These are phyloP conservation scores for Oldenlandia corymbosa DNA, from an alignment of 257 asterid genomes.

Conservation along the genomic window DNA sequence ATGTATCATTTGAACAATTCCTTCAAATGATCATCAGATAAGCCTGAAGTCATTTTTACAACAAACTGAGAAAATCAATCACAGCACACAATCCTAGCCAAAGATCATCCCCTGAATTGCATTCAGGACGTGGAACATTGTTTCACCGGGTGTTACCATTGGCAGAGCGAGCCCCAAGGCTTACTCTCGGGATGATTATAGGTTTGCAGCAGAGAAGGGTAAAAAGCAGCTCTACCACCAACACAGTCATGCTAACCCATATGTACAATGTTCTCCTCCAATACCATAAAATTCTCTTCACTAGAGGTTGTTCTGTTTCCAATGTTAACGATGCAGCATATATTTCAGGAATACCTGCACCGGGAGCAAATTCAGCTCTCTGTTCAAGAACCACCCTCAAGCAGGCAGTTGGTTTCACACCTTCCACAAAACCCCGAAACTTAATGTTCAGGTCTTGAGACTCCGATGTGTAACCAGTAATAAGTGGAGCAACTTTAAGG, in stretches of 20 bases:
- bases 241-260: slow-evolving; percentile 73
- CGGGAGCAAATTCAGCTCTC: slow-evolving; percentile 62
- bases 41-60: no score
- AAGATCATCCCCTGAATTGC: background rate
- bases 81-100: no score
- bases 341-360: slow-evolving; percentile 80
- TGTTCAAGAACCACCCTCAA: slow-evolving; percentile 66
- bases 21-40: no score
- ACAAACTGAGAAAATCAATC: no score
- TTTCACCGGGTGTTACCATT: slow-evolving; percentile 24
- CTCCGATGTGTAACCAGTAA: slow-evolving; percentile 68
- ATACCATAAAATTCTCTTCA: slow-evolving; percentile 54
- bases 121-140: slow-evolving; percentile 18
- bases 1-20: no score
- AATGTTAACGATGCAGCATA: slow-evolving; percentile 53
- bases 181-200: slow-evolving; percentile 52
- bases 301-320: slow-evolving; percentile 70
- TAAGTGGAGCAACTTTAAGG: slow-evolving; percentile 60
- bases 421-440: slow-evolving; percentile 53
- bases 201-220: slow-evolving; percentile 76
- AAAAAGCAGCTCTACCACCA: slow-evolving; percentile 47
- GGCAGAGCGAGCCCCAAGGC: slow-evolving; percentile 28
- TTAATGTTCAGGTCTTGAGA: slow-evolving; percentile 55
- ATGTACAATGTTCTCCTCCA: slow-evolving; percentile 77
- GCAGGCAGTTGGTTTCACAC: slow-evolving; percentile 58